phyloP scores from a whole-genome alignment of 257 asterid genomes.

The Fraxinus quadrangulata region DNA sequence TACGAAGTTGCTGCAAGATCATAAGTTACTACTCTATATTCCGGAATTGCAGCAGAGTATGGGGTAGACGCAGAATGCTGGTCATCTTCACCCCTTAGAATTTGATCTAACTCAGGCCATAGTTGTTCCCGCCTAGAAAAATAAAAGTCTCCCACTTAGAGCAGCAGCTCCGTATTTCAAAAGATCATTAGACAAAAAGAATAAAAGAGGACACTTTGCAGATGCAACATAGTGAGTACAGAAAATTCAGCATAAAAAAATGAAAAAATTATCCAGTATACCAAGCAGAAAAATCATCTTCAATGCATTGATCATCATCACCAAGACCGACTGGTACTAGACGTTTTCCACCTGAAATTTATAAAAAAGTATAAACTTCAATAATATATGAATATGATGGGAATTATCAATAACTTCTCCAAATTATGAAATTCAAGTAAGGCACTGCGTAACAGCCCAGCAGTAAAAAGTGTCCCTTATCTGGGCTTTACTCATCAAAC shows the following conservation, averaged over 20 bases:
- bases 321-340: constrained; percentile 67
- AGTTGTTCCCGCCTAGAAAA: constrained; percentile 60
- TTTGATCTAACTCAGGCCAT: constrained; percentile 68
- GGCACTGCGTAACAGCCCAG: background rate
- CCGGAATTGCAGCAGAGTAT: constrained; percentile 68
- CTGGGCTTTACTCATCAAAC: background rate
- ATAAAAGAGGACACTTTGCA: constrained; percentile 3
- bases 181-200: constrained; percentile 10
- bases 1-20: constrained; percentile 39
- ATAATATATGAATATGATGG: background rate
- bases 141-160: constrained; percentile 25
- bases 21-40: constrained; percentile 58
- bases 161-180: constrained; percentile 13
- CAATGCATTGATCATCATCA: constrained; percentile 82
- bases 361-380: background rate
- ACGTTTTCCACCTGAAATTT: constrained; percentile 59
- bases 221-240: background rate
- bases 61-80: constrained; percentile 51
- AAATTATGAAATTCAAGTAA: background rate
- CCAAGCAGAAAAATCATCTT: constrained; percentile 81
- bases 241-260: background rate
- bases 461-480: background rate
- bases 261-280: constrained; percentile 25
- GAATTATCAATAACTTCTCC: background rate
- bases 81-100: constrained; percentile 59